Percentiles rank a stretch among this genome's conserved stretches.
Evolutionary conservation across 192 early-diverging fungal species (phyloP).

Genomic region (Mortierella hygrophila): DNA sequence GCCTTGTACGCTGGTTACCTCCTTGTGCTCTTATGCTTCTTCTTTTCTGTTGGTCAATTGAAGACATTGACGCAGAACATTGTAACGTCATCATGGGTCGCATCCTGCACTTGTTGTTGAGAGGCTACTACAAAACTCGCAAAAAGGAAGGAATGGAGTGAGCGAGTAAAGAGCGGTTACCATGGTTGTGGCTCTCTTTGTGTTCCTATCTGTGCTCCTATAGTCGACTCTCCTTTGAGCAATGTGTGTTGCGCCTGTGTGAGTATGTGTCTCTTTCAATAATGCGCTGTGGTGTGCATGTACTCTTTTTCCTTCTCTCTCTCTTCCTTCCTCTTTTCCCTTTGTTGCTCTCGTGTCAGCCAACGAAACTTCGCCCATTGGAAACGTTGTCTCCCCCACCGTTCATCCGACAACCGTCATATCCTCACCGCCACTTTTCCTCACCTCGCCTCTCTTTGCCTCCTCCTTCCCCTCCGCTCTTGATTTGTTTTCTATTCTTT

Average conservation of each 20-base stretch:
- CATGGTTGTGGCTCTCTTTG: neutral
- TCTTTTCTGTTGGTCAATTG: neutral
- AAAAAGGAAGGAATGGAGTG: neutral
- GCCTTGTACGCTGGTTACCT: neutral
- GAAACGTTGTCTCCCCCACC: neutral
- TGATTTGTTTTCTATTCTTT: neutral
- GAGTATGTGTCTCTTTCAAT: neutral
- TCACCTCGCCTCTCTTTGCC: neutral
- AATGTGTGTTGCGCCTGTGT: neutral
- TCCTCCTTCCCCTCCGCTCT: neutral
- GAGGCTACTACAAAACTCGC: no score
- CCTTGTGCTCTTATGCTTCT: neutral
- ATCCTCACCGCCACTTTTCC: no score
- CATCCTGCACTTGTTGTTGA: neutral
- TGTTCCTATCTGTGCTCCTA: neutral
- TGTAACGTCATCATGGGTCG: neutral
- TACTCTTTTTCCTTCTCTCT: neutral
- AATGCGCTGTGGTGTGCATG: neutral
- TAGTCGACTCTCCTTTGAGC: neutral
- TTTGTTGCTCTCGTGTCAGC: neutral
- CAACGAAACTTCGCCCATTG: neutral
- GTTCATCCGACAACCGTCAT: neutral
- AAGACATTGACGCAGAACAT: neutral
- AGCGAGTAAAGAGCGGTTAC: neutral
- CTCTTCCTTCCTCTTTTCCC: neutral